These are phyloP conservation scores for Aspergillus kassunensis DNA, from an alignment of 495 filamentous ascomycete genomes.

Conservation along the genomic window DNA sequence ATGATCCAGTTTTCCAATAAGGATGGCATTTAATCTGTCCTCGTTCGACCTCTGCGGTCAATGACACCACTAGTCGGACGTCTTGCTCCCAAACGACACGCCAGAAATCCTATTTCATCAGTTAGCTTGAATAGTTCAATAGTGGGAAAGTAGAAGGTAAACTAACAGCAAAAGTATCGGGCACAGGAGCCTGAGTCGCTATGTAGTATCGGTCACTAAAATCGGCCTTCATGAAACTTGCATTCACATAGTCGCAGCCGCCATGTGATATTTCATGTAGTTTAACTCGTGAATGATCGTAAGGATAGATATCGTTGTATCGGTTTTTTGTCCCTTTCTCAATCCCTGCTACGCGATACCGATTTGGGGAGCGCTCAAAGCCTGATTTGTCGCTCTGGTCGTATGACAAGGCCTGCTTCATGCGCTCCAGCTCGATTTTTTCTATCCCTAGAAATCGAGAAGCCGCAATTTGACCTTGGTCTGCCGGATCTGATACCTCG, in stretches of 20 bases:
- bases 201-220: slow-evolving; percentile 88
- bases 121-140: slow-evolving; percentile 15
- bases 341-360: slow-evolving; percentile 73
- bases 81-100: slow-evolving; percentile 96
- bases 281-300: slow-evolving; percentile 86
- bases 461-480: slow-evolving; percentile 76
- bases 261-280: slow-evolving; percentile 66
- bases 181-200: slow-evolving; percentile 89
- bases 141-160: neutral
- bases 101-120: slow-evolving; percentile 86
- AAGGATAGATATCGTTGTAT: slow-evolving; percentile 97
- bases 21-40: slow-evolving; percentile 93
- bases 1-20: slow-evolving; percentile 81
- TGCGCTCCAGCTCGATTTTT: slow-evolving; percentile 77
- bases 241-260: slow-evolving; percentile 93
- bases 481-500: slow-evolving; percentile 56
- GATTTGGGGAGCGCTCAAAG: slow-evolving; percentile 18
- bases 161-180: slow-evolving; percentile 86
- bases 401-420: slow-evolving; percentile 80
- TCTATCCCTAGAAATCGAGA: slow-evolving; percentile 83
- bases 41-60: slow-evolving; percentile 93
- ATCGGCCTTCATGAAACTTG: slow-evolving; percentile 74
- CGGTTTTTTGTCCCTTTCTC: slow-evolving; percentile 94
- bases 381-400: slow-evolving; percentile 52
- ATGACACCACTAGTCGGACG: slow-evolving; percentile 87